Base-by-base conservation (phyloP, 768 basidiomycete species). In the Termitomyces sp. region DNA sequence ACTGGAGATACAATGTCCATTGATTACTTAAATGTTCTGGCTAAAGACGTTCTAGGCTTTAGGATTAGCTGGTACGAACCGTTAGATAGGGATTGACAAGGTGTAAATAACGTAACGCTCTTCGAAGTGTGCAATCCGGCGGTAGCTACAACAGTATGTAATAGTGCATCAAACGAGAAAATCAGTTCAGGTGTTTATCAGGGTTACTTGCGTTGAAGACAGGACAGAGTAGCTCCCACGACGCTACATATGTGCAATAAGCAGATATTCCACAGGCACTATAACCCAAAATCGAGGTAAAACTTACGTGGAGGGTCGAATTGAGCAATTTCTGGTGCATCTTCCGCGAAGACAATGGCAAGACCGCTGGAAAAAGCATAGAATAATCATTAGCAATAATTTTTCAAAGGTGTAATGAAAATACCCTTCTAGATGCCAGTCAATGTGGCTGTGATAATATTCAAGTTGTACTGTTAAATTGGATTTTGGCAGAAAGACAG, bases 381-480 rank as follows among this genome's bases (percentile, higher is more conserved):
- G 18, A 5, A 29, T 29, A 10, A 4, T 2, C 20, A 31, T 16
- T 7, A 34, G 15, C 13, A 53, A 49, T 6, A 12, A 29, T 20
- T 16, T 1, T 5, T 46, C n/a, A 6, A 26, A 47, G 33, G 49
- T 29, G 45, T 6, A 22, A 51, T 5, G 45, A 4, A 37, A 5
- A 3, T 54, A 76, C 74, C 66, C 63, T 15, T 76, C 67, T 9
- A 81, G 64, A 68, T 83, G 82, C 73, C 78, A 82, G 54, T 82
- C 80, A 55, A 82, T 82, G 61, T 82, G 81, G 58, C 79, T 79
- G 22, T 45, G 41, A 7, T 12, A 9, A 1, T 13, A 45, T 18
- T 37, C 36, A 18, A 37, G 15, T 37, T 37, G 16, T 16, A 37
- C 36, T 1, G 15, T 37, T 6, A 7, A 16, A 37, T 18, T 37